Percentiles rank a stretch among this genome's conserved stretches.
Evolutionary conservation across 1,284 basidiomycete species (phyloP).

Genomic region (Entoloma clypeatum): DNA sequence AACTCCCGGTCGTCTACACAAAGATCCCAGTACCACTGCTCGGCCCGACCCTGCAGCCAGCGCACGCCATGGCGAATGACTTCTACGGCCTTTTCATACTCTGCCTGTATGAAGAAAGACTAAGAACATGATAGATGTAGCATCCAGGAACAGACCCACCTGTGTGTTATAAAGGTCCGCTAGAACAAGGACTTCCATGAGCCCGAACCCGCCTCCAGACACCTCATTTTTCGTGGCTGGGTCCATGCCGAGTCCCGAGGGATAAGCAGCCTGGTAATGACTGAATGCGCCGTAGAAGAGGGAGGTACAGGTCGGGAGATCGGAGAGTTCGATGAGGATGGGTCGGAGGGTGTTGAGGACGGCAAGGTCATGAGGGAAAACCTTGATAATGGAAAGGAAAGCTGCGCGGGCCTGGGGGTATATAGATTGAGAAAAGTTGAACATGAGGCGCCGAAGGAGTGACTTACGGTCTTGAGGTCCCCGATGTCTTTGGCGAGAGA

Average conservation of each 20-base stretch:
- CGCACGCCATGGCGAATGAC: slow-evolving; percentile 76
- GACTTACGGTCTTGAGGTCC: slow-evolving; percentile 59
- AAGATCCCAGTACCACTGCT: slow-evolving; percentile 77
- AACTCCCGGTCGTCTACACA: slow-evolving; percentile 88
- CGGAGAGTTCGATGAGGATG: slow-evolving; percentile 70
- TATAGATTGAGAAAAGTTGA: not conserved
- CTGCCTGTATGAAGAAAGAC: too few species aligned
- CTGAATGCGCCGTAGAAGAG: slow-evolving; percentile 66
- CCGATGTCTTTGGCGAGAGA: slow-evolving; percentile 75
- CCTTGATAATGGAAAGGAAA: slow-evolving; percentile 72
- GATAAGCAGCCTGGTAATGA: slow-evolving; percentile 35
- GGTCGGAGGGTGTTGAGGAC: slow-evolving; percentile 79
- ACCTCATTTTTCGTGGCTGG: slow-evolving; percentile 37
- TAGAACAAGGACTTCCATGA: slow-evolving; percentile 71
- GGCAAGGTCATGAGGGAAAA: slow-evolving; percentile 77
- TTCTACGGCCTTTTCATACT: slow-evolving; percentile 67
- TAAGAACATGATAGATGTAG: too few species aligned
- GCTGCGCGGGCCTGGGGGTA: slow-evolving; percentile 68
- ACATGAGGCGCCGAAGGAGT: not conserved
- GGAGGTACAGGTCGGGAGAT: slow-evolving; percentile 58
- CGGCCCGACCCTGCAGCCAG: slow-evolving; percentile 85
- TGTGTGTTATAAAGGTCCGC: slow-evolving; percentile 80
- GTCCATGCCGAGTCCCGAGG: slow-evolving; percentile 33
- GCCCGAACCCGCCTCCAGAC: slow-evolving; percentile 48
- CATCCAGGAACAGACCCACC: too few species aligned